Conservation (phyloP, 345 rosid species). For the Ceriops tagal region DNA sequence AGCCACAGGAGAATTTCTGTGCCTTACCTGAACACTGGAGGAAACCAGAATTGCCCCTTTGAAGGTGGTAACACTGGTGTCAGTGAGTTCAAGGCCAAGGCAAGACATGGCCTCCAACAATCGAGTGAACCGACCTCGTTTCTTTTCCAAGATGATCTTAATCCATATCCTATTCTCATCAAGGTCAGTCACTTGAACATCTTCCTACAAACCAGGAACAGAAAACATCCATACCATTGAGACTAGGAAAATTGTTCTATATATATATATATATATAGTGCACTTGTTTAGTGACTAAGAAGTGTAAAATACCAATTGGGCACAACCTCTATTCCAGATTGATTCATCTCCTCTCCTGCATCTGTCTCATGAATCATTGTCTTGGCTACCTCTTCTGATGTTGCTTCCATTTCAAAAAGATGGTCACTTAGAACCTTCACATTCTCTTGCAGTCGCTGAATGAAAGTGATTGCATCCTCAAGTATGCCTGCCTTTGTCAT, state of each 20-base stretch:
- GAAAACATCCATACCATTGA: neutral
- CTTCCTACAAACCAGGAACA: slow-evolving; percentile 37
- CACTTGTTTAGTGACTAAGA: too few relatives aligned
- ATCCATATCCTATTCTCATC: slow-evolving; percentile 61
- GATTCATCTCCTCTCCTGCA: slow-evolving; percentile 43
- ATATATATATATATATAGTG: neutral
- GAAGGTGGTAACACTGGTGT: slow-evolving; percentile 49
- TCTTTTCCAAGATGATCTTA: slow-evolving; percentile 59
- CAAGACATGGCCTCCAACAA: slow-evolving; percentile 51
- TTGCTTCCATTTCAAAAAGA: slow-evolving; percentile 55
- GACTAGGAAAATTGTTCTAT: neutral
- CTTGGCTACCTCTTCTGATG: slow-evolving; percentile 26
- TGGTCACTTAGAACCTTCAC: slow-evolving; percentile 45
- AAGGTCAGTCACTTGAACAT: slow-evolving; percentile 49
- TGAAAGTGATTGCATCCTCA: slow-evolving; percentile 82
- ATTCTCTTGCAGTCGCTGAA: slow-evolving; percentile 46
- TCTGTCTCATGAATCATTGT: slow-evolving; percentile 17
- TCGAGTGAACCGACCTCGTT: slow-evolving; percentile 49
- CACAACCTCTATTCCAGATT: slow-evolving; percentile 49
- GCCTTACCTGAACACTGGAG: slow-evolving; percentile 49
- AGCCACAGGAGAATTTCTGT: too few relatives aligned
- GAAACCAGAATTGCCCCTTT: slow-evolving; percentile 54
- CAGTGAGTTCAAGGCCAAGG: slow-evolving; percentile 55
- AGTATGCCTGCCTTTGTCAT: slow-evolving; percentile 81
- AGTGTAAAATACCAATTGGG: neutral